These are phyloP conservation scores for Solanum megistacrolobum DNA, from an alignment of 257 asterid genomes.

Conservation along the genomic window DNA sequence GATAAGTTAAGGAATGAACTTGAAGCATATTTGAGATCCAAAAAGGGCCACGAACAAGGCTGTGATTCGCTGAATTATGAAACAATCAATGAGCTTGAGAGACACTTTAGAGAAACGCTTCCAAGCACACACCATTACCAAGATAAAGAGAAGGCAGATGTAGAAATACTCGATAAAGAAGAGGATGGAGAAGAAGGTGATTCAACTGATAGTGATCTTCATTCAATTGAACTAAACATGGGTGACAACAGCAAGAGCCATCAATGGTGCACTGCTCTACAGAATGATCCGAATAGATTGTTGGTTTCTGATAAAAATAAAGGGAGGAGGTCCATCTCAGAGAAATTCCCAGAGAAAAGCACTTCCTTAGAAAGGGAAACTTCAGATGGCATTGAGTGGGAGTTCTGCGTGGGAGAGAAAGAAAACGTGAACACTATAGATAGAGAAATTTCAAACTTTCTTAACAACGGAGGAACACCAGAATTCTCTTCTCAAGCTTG, in stretches of 20 bases:
- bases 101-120: slow-evolving; percentile 58
- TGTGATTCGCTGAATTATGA: slow-evolving; percentile 52
- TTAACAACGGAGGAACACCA: slow-evolving; percentile 22
- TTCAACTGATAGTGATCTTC: slow-evolving; percentile 47
- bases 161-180: slow-evolving; percentile 7
- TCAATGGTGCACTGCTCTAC: slow-evolving; percentile 34
- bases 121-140: slow-evolving; percentile 26
- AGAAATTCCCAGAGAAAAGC: slow-evolving; percentile 22
- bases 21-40: slow-evolving; percentile 53
- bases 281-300: slow-evolving; percentile 23
- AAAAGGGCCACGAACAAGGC: slow-evolving; percentile 29
- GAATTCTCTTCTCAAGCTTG: slow-evolving; percentile 44
- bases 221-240: slow-evolving; percentile 45
- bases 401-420: slow-evolving; percentile 22
- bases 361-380: slow-evolving; percentile 23
- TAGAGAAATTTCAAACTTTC: slow-evolving; percentile 9
- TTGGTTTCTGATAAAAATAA: slow-evolving; percentile 19
- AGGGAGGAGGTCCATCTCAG: slow-evolving; percentile 34
- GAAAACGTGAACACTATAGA: background rate
- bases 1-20: slow-evolving; percentile 58
- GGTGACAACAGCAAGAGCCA: slow-evolving; percentile 39
- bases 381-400: slow-evolving; percentile 49
- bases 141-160: slow-evolving; percentile 18
- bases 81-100: slow-evolving; percentile 65
- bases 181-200: slow-evolving; percentile 14